A percentile compares a stretch with the other conserved stretches of the same genome.
Evolutionary conservation across 2,329 filamentous ascomycete species (phyloP).

Genomic region (Pyrenochaeta sp.): DNA sequence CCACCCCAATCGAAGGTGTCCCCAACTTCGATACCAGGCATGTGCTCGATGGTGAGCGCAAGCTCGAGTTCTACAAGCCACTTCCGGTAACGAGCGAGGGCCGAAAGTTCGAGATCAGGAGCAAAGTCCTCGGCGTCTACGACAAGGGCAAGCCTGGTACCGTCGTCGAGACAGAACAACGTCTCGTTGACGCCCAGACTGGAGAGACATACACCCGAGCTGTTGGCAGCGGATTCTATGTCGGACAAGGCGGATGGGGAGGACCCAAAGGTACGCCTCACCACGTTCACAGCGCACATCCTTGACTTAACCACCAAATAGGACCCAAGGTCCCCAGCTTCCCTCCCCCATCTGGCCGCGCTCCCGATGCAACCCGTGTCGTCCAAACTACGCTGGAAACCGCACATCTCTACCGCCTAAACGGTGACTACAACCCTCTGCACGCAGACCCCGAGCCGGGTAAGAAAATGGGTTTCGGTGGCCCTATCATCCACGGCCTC

Average conservation of each 20-base stretch:
- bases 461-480: slow-evolving; percentile 88
- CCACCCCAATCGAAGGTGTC: slow-evolving; percentile 73
- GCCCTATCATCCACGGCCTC: slow-evolving; percentile 86
- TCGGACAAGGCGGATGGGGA: slow-evolving; percentile 83
- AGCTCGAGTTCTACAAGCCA: slow-evolving; percentile 77
- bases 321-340: slow-evolving; percentile 77
- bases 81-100: slow-evolving; percentile 76
- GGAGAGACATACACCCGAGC: slow-evolving; percentile 76
- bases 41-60: slow-evolving; percentile 84
- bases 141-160: slow-evolving; percentile 87
- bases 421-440: slow-evolving; percentile 93
- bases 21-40: slow-evolving; percentile 77
- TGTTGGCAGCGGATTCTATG: slow-evolving; percentile 76
- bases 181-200: slow-evolving; percentile 73
- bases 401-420: slow-evolving; percentile 69
- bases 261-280: slow-evolving; percentile 85
- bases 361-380: slow-evolving; percentile 73
- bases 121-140: slow-evolving; percentile 83
- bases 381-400: slow-evolving; percentile 76
- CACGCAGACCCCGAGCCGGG: slow-evolving; percentile 88
- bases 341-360: slow-evolving; percentile 74
- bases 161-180: slow-evolving; percentile 80
- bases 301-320: slow-evolving; percentile 24
- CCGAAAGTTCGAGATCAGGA: slow-evolving; percentile 75
- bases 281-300: too few relatives aligned